Base-by-base conservation (phyloP, 2,329 filamentous ascomycete species). In the Raffaelea deltoideospora region DNA sequence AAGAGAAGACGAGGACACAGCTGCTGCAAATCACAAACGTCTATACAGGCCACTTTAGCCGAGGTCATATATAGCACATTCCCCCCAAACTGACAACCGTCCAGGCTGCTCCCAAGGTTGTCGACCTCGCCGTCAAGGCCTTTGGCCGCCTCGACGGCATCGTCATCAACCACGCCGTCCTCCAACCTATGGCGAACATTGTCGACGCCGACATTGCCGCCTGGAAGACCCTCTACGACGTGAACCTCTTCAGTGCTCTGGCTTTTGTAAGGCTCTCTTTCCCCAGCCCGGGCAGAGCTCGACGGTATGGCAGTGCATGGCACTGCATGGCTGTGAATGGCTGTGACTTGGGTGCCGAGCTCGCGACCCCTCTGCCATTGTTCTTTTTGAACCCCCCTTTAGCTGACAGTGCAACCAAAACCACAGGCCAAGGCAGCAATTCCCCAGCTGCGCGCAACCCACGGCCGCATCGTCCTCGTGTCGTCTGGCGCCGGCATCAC, bases 241-340 rank as follows among this genome's bases (percentile, higher is more conserved):
- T 85, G 43, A 96, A 96, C 53, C 75, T 96, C 47, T 86, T 95
- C 53, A 88, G 84, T 46, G 75, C 75, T 21, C 62, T 95, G 31
- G 76, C 75, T 24, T 64, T 95, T 56, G 83, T 92, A 61, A 50
- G 72, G 54, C 18, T 7, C 11, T 9, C 10, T 7, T 40, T 33
- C 41, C 47, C 26, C n/a, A n/a, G n/a, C n/a, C n/a, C n/a, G n/a
- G n/a, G n/a, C n/a, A n/a, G 42, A 49, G 23, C 47, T 39, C 11
- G 45, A n/a, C 10, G 5, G 23, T 26, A 26, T 26, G 8, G 23
- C 13, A 8, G 8, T 26, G 23, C 23, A 8, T 13, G 8, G 23
- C 8, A 31, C 29, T 31, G 6, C 15, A 5, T 32, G 40, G 18
- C n/a, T n/a, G n/a, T n/a, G n/a, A n/a, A n/a, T n/a, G n/a, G n/a